These are phyloP conservation scores for Geum urbanum DNA, from an alignment of 306 rosid genomes.

Conservation along the genomic window DNA sequence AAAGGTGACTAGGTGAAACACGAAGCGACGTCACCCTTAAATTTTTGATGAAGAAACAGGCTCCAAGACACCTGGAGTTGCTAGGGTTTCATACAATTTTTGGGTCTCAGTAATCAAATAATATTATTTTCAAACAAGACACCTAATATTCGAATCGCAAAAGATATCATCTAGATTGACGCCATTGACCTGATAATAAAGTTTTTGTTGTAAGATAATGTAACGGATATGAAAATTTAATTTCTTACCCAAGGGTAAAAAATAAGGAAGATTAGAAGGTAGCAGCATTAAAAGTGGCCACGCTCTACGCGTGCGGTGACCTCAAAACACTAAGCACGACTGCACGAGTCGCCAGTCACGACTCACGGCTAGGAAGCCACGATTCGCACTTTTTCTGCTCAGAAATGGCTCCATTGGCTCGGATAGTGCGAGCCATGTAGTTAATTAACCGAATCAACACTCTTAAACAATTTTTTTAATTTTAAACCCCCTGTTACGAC, in stretches of 20 bases:
- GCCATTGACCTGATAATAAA: not conserved
- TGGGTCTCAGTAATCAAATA: no score
- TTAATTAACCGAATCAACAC: not conserved
- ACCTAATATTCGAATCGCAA: no score
- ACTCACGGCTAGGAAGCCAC: not conserved
- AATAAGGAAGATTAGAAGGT: no score
- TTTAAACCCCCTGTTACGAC: not conserved
- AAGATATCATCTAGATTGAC: no score
- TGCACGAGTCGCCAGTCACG: not conserved
- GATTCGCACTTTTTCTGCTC: not conserved
- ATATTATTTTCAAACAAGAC: no score
- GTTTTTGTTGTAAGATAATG: not conserved
- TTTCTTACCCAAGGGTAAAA: no score
- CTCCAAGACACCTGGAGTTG: no score
- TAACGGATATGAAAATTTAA: not conserved
- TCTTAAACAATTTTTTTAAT: not conserved
- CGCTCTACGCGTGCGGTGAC: constrained; percentile 3
- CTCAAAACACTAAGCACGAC: not conserved
- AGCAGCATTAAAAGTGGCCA: not conserved
- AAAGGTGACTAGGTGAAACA: no score
- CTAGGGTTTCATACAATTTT: no score
- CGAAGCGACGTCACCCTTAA: no score
- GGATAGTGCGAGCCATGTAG: no score
- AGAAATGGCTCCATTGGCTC: constrained; percentile 2
- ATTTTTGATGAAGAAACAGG: no score